phyloP scores from a whole-genome alignment of 2,329 filamentous ascomycete genomes.

The Exophiala phaeomuriformis region DNA sequence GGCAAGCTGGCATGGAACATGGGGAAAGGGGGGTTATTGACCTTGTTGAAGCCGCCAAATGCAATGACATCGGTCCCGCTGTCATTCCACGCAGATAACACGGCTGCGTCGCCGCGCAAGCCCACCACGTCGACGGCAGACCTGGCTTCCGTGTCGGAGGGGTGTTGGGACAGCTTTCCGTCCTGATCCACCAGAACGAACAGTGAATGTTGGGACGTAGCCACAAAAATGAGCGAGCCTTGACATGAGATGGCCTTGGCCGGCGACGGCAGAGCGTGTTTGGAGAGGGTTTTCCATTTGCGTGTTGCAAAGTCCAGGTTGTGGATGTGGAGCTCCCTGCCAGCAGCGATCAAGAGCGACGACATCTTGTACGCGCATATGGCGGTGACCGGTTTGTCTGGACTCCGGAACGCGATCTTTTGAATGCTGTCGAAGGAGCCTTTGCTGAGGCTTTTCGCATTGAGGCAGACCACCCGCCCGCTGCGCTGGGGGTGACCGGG shows the following conservation, averaged over 20 bases:
- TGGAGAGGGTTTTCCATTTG: slow-evolving; percentile 37
- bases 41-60: slow-evolving; percentile 14
- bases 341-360: slow-evolving; percentile 42
- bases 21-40: slow-evolving; percentile 7
- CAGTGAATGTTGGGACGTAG: slow-evolving; percentile 49
- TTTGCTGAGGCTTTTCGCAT: slow-evolving; percentile 19
- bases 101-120: slow-evolving; percentile 11
- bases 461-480: slow-evolving; percentile 19
- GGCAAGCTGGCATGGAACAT: slow-evolving; percentile 22
- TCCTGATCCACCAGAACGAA: slow-evolving; percentile 32
- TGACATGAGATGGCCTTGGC: slow-evolving; percentile 46
- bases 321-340: slow-evolving; percentile 39
- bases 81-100: slow-evolving; percentile 13
- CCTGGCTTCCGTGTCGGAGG: slow-evolving; percentile 29
- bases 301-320: slow-evolving; percentile 37
- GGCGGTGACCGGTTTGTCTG: slow-evolving; percentile 16
- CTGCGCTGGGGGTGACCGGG: neutral
- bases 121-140: slow-evolving; percentile 16
- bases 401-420: slow-evolving; percentile 12
- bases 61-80: slow-evolving; percentile 16
- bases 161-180: slow-evolving; percentile 32
- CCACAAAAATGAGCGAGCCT: slow-evolving; percentile 45
- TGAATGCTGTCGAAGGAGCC: slow-evolving; percentile 6
- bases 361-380: slow-evolving; percentile 37
- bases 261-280: slow-evolving; percentile 41